phyloP scores from a whole-genome alignment of 2,329 filamentous ascomycete genomes.

The Colletotrichum tabaci region DNA sequence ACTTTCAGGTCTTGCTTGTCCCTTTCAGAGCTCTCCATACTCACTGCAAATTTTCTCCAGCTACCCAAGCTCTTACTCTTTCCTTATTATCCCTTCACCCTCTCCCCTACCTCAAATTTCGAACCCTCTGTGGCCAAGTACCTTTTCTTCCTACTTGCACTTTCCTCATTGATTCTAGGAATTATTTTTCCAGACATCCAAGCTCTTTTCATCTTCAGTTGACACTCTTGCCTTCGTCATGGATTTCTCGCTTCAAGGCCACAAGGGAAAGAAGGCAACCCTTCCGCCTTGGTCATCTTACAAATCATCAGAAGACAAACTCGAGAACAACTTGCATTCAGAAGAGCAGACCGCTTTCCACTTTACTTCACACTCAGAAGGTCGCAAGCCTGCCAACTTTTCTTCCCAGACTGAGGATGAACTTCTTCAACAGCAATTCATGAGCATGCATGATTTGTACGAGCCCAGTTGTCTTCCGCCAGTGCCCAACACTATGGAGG shows the following conservation, averaged over 20 bases:
- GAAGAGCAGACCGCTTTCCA: too few relatives aligned
- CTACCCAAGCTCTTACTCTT: too few relatives aligned
- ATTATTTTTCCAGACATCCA: too few relatives aligned
- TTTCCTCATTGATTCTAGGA: too few relatives aligned
- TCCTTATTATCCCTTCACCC: too few relatives aligned
- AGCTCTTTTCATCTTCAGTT: too few relatives aligned
- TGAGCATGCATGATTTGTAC: background rate
- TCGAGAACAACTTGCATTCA: fast-evolving
- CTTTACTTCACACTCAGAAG: background rate
- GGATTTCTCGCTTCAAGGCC: too few relatives aligned
- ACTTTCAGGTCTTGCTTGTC: background rate
- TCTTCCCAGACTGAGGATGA: background rate
- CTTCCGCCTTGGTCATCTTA: background rate
- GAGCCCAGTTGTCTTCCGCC: background rate
- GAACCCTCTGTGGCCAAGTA: too few relatives aligned
- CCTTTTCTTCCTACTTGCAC: too few relatives aligned
- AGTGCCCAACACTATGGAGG: too few relatives aligned
- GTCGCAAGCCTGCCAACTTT: background rate
- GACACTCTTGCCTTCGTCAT: background rate
- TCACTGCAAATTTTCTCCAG: background rate
- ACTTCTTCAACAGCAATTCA: background rate
- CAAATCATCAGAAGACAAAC: background rate
- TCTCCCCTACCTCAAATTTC: too few relatives aligned
- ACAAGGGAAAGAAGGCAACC: background rate
- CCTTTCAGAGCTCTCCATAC: background rate